These are phyloP conservation scores for Rhodotorula mucilaginosa DNA, from an alignment of 1,284 basidiomycete genomes.

Conservation along the genomic window DNA sequence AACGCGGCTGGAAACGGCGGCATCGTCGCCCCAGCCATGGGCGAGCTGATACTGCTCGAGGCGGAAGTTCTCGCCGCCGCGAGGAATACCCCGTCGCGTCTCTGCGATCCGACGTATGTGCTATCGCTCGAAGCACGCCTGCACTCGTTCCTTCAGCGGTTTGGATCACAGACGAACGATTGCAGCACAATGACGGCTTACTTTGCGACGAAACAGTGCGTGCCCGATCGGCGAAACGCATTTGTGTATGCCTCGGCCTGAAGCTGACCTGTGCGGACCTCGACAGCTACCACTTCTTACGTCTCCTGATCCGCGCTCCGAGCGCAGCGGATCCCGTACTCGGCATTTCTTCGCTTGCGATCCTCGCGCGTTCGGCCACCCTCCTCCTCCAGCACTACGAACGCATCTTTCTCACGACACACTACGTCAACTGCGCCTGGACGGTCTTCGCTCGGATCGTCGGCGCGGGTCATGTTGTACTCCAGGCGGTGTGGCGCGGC, in stretches of 20 bases:
- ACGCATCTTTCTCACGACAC: neutral
- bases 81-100: neutral
- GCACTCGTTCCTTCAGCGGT: constrained; percentile 3
- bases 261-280: neutral
- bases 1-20: neutral
- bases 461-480: constrained; percentile 12
- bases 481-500: constrained; percentile 9
- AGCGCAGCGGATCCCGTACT: neutral
- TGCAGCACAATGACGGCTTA: constrained; percentile 1
- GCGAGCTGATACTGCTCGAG: constrained; percentile 4
- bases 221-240: neutral
- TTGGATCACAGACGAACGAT: neutral
- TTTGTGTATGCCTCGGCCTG: neutral
- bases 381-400: constrained; percentile 10
- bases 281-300: constrained; percentile 3
- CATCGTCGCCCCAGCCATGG: constrained; percentile 10
- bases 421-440: constrained; percentile 14
- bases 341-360: constrained; percentile 3
- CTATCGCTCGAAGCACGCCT: constrained; percentile 3
- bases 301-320: constrained; percentile 6
- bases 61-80: neutral
- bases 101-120: neutral
- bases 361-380: constrained; percentile 6
- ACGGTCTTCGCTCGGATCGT: constrained; percentile 13
- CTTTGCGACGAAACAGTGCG: constrained; percentile 13